Conservation (phyloP, 768 basidiomycete species). For the Stropharia rugosoannulata region DNA sequence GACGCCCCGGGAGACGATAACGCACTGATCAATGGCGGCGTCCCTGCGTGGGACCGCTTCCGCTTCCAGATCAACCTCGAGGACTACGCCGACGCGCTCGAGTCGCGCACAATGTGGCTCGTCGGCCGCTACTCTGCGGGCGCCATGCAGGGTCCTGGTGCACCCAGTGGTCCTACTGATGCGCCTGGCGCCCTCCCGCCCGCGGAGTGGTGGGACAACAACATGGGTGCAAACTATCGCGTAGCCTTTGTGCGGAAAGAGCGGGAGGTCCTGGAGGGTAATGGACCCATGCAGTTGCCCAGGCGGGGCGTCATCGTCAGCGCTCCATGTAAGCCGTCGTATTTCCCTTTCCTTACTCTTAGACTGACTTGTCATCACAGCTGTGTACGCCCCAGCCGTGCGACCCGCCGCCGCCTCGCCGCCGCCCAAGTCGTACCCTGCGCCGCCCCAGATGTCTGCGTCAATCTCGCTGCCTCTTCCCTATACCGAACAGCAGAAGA, state of each 20-base stretch:
- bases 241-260: conserved; percentile 51
- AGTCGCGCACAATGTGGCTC: conserved; percentile 55
- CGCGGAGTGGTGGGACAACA: conserved; percentile 94
- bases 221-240: conserved; percentile 72
- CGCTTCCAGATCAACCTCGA: conserved; percentile 66
- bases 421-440: conserved; percentile 4
- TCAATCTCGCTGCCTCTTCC: conserved; percentile 13
- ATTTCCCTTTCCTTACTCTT: conserved; percentile 1
- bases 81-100: conserved; percentile 58
- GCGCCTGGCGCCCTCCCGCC: not conserved
- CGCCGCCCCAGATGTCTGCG: conserved; percentile 16
- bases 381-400: conserved; percentile 2
- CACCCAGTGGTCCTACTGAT: conserved; percentile 3
- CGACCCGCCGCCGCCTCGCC: not conserved
- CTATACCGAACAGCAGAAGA: conserved; percentile 9
- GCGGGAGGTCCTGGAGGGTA: conserved; percentile 4
- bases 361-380: not conserved
- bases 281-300: conserved; percentile 11
- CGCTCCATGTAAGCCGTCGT: conserved; percentile 30
- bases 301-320: conserved; percentile 23
- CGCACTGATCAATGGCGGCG: not conserved
- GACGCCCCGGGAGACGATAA: not conserved
- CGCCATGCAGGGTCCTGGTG: conserved; percentile 4
- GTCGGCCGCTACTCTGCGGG: conserved; percentile 49
- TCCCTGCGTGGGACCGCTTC: conserved; percentile 55